Base-by-base conservation (phyloP, 2,329 filamentous ascomycete genomes). In the Helotiales sp. region DNA sequence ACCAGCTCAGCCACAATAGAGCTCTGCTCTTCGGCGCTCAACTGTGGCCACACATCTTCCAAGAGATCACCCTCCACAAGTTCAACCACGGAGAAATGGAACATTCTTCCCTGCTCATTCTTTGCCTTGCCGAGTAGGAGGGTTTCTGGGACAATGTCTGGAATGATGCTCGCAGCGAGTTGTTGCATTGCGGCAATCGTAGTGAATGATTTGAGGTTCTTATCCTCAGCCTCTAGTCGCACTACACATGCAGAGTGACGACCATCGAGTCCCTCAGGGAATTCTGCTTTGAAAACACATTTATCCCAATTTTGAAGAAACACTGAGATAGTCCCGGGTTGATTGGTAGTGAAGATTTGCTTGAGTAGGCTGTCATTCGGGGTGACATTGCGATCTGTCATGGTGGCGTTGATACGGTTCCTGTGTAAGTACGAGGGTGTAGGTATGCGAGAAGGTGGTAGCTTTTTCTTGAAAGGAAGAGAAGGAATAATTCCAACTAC, bases 251-350 rank as follows among this genome's bases (percentile, higher is more conserved):
- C 46, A 40, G 49, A 46, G 46, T 57, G 19, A 42, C 46, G 53
- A 49, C 42, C 53, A 27, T 55, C 31, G 48, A 52, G 48, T 36
- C 27, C 48, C 22, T 36, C 38, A 30, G 40, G 30, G 31, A 62
- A 55, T 57, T 60, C 44, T 54, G 54, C 59, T 44, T 55, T 60
- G 52, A 62, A 62, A 27, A 62, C 50, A 46, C 59, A 62, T 57
- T 62, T 60, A 34, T 60, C 54, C 53, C 57, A 60, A 12, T 55
- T 49, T 34, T 62, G 50, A 57, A 62, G 54, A 57, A 60, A 38
- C 49, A 62, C 55, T 48, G 53, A 54, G 57, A 52, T 57, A 8
- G 57, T 25, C 30, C 29, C 48, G 49, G 56, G 59, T 61, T 59
- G 59, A 51, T 52, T 47, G 19, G 36, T 54, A 8, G 40, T 52